Base-by-base conservation (phyloP, 768 basidiomycete species). In the Rhodotorula diobovata region DNA sequence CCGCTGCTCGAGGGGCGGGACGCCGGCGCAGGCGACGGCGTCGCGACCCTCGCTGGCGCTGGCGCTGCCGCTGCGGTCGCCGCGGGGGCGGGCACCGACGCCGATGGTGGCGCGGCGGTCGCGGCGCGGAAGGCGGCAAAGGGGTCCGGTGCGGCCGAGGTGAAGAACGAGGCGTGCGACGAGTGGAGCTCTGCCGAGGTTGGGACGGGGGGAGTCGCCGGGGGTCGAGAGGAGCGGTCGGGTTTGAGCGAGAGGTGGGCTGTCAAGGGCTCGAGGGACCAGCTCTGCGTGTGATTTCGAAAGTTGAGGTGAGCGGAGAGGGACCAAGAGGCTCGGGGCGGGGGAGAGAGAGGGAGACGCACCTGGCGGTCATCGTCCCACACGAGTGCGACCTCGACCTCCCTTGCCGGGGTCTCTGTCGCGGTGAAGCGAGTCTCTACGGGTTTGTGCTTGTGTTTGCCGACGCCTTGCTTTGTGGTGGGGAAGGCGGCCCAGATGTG, bases 401-500 rank as follows among this genome's bases (percentile, higher is more conserved):
- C 64, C 45, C 28, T 58, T 37, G 30, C 35, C 50, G 16, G 39
- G 30, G 21, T 23, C 63, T 66, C 65, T 28, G 16, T 21, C 7
- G 16, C 65, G 35, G 41, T 41, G 37, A 66, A 66, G n/a, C 65
- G 65, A 35, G 58, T 35, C 30, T 66, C 65, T 1, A 20, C n/a
- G 8, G 21, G 46, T 23, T 59, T 58, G 35, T 30, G 48, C 48
- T 66, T 58, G 65, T n/a, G 51, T 39, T 48, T 58, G 20, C 56
- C 56, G 32, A 48, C 45, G 63, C 63, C 63, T 2, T 14, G 12
- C 43, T 64, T 64, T 4, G 60, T 45, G 54, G 63, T 54, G 12
- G 68, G 63, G 43, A 64, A 65, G 25, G 68, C 59, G 25, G 63
- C 63, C 51, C 53, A 56, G 58, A 70, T 61, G 28, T 43, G 41